These are phyloP conservation scores for Lipomyces lipofer DNA, from an alignment of 805 yeast species.

Conservation along the genomic window DNA sequence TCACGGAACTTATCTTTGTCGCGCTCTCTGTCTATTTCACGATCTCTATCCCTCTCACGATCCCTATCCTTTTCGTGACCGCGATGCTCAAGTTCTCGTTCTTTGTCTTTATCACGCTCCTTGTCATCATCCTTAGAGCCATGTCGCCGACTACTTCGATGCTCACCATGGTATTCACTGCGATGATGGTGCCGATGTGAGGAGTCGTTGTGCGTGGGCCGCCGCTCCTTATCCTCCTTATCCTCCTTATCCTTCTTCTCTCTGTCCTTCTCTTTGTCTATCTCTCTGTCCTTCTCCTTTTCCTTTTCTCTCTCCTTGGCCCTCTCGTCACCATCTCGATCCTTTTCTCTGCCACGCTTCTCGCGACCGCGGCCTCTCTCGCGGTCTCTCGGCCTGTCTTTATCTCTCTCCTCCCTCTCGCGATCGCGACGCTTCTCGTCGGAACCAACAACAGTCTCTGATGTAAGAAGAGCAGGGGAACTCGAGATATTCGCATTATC, in stretches of 20 bases:
- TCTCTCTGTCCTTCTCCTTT: neutral
- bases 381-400: too few relatives aligned
- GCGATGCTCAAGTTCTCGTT: conserved; percentile 5
- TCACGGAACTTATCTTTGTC: neutral
- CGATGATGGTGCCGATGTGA: neutral
- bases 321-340: conserved; percentile 2
- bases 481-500: neutral
- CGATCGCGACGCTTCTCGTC: neutral
- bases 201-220: conserved; percentile 1
- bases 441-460: neutral
- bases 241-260: too few relatives aligned
- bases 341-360: neutral
- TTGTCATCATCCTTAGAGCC: conserved; percentile 8
- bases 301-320: conserved; percentile 7
- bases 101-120: conserved; percentile 26
- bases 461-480: neutral
- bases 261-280: neutral
- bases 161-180: neutral
- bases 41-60: conserved; percentile 21
- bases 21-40: conserved; percentile 10
- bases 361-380: neutral
- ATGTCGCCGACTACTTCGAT: neutral
- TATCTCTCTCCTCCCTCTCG: neutral
- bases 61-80: conserved; percentile 21
- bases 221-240: neutral